Base-by-base conservation (phyloP, 176 grass and related monocot genomes). In the Rhynchospora tenuis region DNA sequence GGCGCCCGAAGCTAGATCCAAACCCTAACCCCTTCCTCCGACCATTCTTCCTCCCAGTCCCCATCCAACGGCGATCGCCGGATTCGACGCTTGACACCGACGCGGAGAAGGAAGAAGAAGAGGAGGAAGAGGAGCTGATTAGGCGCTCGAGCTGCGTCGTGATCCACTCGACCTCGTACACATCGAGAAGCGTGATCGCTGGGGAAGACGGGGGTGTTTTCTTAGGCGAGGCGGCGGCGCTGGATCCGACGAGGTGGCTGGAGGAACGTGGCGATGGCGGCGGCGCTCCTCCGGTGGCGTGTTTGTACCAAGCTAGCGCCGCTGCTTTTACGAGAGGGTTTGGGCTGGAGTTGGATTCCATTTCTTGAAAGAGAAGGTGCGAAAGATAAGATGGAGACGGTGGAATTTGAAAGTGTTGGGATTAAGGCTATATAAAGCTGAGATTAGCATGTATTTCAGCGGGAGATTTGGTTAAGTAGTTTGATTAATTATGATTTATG, bases 91-190 rank as follows among this genome's bases (percentile, higher is more conserved):
- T 13, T 1, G 24, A 31, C 42, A 6, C 44, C 9, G 14, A 29
- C 33, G 4, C 23, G 65, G 45, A 28, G 80, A 54, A 85, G 10
- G 83, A 55, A 29, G 52, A 70, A 7, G n/a, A n/a, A n/a, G n/a
- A n/a, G n/a, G 61, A 22, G 50, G 46, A 29, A 1, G 80, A 64
- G 29, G 62, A 66, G 64, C 81, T 57, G 80, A 90, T 73, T 58
- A 91, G 79, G 1, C 89, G 78, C 77, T 93, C 86, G 13, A 93
- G 84, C 81, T 93, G 87, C 42, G 59, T 72, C 12, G 89, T 89
- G 84, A 97, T 93, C 89, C 91, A 85, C 51, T 88, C 91, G 64
- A 93, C 74, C 89, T 93, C 91, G 84, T 91, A 97, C 59, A 89
- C 69, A 84, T 97, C 94, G n/a, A 97, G 94, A 45, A 97, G 91